These are phyloP conservation scores for Eruca vesicaria DNA, from an alignment of 441 rosid genomes.

Conservation along the genomic window DNA sequence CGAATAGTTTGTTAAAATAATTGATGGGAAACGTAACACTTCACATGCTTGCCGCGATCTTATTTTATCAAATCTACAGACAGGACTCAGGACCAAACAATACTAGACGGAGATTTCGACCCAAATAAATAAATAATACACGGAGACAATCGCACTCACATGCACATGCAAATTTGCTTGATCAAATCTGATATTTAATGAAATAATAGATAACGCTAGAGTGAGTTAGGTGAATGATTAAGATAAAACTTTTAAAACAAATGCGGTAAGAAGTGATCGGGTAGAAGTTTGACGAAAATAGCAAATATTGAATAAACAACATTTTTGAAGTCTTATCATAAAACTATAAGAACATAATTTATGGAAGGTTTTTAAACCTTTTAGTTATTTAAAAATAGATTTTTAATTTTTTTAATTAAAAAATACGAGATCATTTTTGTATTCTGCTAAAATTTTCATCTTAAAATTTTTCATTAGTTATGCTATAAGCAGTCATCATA, in stretches of 20 bases:
- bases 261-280: neutral
- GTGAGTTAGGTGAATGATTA: neutral
- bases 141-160: neutral
- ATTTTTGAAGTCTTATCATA: neutral
- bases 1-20: neutral
- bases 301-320: neutral
- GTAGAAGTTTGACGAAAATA: neutral
- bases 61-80: neutral
- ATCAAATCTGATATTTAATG: neutral
- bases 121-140: too few relatives aligned
- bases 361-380: too few relatives aligned
- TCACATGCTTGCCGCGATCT: neutral
- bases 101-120: neutral
- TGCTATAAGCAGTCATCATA: too few relatives aligned
- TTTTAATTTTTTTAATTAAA: too few relatives aligned
- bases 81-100: neutral
- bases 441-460: too few relatives aligned
- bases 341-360: too few relatives aligned
- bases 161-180: neutral
- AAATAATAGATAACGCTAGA: neutral
- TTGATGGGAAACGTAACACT: neutral
- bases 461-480: too few relatives aligned
- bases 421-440: too few relatives aligned
- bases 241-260: neutral
- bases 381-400: too few relatives aligned